These are phyloP conservation scores for Ulmus americana DNA, from an alignment of 331 rosid genomes.

Conservation along the genomic window DNA sequence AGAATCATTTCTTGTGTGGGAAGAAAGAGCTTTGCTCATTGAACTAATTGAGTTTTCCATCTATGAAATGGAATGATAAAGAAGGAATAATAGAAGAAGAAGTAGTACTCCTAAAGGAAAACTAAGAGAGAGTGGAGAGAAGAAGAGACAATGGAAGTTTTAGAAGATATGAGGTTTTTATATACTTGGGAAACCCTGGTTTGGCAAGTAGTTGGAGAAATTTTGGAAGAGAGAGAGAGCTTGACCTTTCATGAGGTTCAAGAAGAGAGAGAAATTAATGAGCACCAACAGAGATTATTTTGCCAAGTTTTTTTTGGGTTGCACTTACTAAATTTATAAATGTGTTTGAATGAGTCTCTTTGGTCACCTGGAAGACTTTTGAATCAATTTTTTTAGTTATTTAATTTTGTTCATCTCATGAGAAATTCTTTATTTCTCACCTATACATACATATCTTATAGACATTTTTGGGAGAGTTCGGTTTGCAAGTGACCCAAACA, in stretches of 20 bases:
- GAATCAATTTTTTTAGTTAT: slow-evolving; percentile 19
- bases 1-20: slow-evolving; percentile 22
- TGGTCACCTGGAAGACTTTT: slow-evolving; percentile 22
- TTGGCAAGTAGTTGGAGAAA: not conserved
- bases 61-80: not conserved
- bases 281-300: slow-evolving; percentile 27
- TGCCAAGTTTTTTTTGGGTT: slow-evolving; percentile 28
- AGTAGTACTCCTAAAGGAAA: not conserved
- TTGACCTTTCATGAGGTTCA: slow-evolving; percentile 39
- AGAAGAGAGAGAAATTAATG: not conserved
- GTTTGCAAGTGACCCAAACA: too few species aligned
- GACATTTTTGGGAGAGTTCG: too few species aligned
- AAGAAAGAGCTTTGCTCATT: slow-evolving; percentile 25
- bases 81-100: not conserved
- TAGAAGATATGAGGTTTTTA: slow-evolving; percentile 33
- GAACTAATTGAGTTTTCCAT: slow-evolving; percentile 37
- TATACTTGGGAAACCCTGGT: slow-evolving; percentile 17
- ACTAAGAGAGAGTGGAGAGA: not conserved
- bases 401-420: not conserved
- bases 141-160: slow-evolving; percentile 11
- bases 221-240: slow-evolving; percentile 12
- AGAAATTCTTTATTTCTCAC: slow-evolving; percentile 3
- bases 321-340: slow-evolving; percentile 21
- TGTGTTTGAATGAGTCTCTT: slow-evolving; percentile 40
- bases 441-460: not conserved